These are phyloP conservation scores for Cladobotryum mycophilum DNA, from an alignment of 2,329 filamentous ascomycete genomes.

Conservation along the genomic window DNA sequence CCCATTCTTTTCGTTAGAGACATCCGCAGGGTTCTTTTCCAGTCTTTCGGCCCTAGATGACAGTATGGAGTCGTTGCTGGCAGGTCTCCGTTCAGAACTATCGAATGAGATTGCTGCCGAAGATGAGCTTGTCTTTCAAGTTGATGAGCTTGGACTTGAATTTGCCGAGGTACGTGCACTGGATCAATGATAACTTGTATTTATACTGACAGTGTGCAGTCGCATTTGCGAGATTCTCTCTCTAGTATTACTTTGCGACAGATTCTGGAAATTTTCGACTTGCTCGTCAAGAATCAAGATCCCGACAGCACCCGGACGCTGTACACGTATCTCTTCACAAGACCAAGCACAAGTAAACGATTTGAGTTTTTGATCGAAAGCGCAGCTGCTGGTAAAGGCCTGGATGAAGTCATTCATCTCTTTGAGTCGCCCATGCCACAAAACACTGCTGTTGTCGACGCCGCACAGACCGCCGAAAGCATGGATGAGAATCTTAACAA, in stretches of 20 bases:
- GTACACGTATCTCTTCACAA: constrained; percentile 38
- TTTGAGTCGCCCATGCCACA: constrained; percentile 24
- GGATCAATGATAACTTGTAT: not conserved
- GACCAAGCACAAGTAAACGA: constrained; percentile 33
- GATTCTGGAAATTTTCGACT: constrained; percentile 37
- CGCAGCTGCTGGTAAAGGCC: constrained; percentile 34
- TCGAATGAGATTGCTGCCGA: constrained; percentile 36
- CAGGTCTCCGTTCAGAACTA: constrained; percentile 40
- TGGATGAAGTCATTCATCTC: constrained; percentile 35
- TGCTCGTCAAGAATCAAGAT: constrained; percentile 39
- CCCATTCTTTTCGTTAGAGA: constrained; percentile 31
- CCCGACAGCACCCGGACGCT: constrained; percentile 31
- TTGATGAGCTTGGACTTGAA: constrained; percentile 47
- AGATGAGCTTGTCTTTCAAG: constrained; percentile 46
- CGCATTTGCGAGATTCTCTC: constrained; percentile 28
- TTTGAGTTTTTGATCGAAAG: constrained; percentile 36
- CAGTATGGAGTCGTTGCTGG: constrained; percentile 39
- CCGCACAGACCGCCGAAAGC: not conserved
- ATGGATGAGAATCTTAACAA: constrained; percentile 2
- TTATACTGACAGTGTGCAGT: constrained; percentile 26
- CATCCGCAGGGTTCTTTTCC: constrained; percentile 39
- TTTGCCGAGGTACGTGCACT: constrained; percentile 42
- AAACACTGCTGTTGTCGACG: constrained; percentile 2
- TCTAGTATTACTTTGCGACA: constrained; percentile 34
- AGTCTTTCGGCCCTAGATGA: constrained; percentile 35